These are phyloP conservation scores for Petrea volubilis DNA, from an alignment of 257 asterid genomes.

Conservation along the genomic window DNA sequence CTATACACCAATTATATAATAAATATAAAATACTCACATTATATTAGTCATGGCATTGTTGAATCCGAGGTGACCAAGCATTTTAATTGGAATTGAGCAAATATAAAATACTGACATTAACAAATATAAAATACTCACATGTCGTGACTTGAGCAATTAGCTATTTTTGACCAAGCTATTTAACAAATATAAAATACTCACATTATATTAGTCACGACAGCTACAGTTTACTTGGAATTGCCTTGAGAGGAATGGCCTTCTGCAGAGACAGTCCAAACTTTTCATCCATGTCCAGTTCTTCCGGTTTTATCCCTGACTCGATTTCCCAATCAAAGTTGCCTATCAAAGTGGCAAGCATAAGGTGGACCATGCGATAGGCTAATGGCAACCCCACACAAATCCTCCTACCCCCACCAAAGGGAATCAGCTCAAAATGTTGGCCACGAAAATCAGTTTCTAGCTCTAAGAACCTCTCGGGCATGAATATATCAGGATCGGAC, in stretches of 20 bases:
- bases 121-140: too few species aligned
- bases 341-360: slow-evolving; percentile 25
- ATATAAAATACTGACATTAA: too few species aligned
- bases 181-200: too few species aligned
- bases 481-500: slow-evolving; percentile 15
- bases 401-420: slow-evolving; percentile 28
- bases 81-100: too few species aligned
- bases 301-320: slow-evolving; percentile 15
- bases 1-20: too few species aligned
- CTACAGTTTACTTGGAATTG: slow-evolving; percentile 11
- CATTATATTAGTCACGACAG: too few species aligned
- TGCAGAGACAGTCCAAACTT: slow-evolving; percentile 24
- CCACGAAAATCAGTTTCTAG: slow-evolving; percentile 11
- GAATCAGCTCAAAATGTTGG: slow-evolving; percentile 25
- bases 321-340: slow-evolving; percentile 26
- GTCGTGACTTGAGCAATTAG: too few species aligned
- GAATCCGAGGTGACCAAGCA: too few species aligned
- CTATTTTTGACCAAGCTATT: too few species aligned
- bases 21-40: too few species aligned
- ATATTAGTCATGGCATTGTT: too few species aligned
- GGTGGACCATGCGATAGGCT: slow-evolving; percentile 31
- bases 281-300: slow-evolving; percentile 26
- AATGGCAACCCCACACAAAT: slow-evolving; percentile 30
- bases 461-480: slow-evolving; percentile 32
- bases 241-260: slow-evolving; percentile 21